phyloP scores from a whole-genome alignment of 2,329 filamentous ascomycete species.

The Teratosphaeria epicoccoides region DNA sequence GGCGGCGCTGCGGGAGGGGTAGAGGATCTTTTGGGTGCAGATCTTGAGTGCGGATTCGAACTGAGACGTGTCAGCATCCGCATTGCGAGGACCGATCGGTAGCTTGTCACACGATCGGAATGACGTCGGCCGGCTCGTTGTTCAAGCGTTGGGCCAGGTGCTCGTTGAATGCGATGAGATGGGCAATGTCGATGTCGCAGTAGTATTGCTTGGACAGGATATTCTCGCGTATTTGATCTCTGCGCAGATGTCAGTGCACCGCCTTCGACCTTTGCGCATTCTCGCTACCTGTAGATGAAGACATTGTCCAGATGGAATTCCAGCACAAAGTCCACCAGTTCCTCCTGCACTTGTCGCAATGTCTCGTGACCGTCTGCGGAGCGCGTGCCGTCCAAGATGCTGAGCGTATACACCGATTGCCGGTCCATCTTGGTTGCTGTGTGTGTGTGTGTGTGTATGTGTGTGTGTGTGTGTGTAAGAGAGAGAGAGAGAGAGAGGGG shows the following conservation, averaged over 20 bases:
- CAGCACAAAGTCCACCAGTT: conserved; percentile 82
- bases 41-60: conserved; percentile 84
- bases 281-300: conserved; percentile 73
- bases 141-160: conserved; percentile 83
- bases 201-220: conserved; percentile 88
- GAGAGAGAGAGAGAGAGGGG: too few relatives aligned
- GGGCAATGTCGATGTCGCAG: conserved; percentile 91
- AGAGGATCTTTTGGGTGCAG: conserved; percentile 89
- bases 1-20: conserved; percentile 58
- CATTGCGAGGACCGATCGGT: background rate
- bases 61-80: conserved; percentile 36
- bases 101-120: conserved; percentile 61
- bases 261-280: background rate
- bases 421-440: conserved; percentile 56
- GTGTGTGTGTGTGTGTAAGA: too few relatives aligned
- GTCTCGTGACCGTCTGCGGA: conserved; percentile 26
- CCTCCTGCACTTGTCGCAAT: conserved; percentile 53
- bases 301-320: conserved; percentile 89
- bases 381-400: conserved; percentile 51
- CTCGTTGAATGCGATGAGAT: conserved; percentile 92
- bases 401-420: conserved; percentile 75
- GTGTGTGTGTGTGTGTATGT: background rate
- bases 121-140: conserved; percentile 82
- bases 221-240: conserved; percentile 93
- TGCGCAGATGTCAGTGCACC: conserved; percentile 28